phyloP scores from a whole-genome alignment of 176 grass and related monocot genomes.

The Lolium perenne region DNA sequence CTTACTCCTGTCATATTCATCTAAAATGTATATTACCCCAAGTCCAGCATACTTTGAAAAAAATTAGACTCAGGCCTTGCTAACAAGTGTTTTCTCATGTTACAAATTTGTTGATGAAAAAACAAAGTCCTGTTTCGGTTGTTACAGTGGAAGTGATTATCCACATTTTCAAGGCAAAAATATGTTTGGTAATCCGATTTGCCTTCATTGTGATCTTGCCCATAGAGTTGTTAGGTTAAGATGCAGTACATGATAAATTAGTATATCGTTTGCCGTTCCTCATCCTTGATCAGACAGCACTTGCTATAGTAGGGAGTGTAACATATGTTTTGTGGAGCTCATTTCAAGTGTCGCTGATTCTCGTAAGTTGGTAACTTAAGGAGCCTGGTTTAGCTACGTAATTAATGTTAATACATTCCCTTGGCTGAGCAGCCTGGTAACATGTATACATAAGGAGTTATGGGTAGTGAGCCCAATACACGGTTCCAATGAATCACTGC shows the following conservation, averaged over 20 bases:
- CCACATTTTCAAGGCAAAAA: conserved; percentile 11
- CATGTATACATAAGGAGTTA: not conserved
- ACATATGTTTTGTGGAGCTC: not conserved
- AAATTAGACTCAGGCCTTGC: not conserved
- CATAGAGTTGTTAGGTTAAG: conserved; percentile 15
- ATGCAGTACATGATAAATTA: not conserved
- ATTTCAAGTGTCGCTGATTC: not conserved
- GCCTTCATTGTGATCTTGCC: not conserved
- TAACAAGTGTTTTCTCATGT: conserved; percentile 19
- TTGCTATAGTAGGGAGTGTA: not conserved
- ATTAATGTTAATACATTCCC: not conserved
- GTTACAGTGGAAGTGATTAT: not conserved
- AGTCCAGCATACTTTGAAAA: not conserved
- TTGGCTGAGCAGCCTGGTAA: not conserved
- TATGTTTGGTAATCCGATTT: conserved; percentile 6
- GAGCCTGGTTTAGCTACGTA: not conserved
- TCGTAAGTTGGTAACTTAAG: not conserved
- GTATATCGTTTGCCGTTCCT: not conserved
- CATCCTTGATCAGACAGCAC: not conserved
- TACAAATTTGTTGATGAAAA: not conserved
- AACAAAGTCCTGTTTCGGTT: not conserved
- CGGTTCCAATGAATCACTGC: not conserved
- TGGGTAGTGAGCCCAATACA: not conserved
- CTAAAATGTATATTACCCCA: not conserved
- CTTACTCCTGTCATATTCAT: not conserved